phyloP scores from a whole-genome alignment of 2,329 filamentous ascomycete genomes.

The Delphinella strobiligena region DNA sequence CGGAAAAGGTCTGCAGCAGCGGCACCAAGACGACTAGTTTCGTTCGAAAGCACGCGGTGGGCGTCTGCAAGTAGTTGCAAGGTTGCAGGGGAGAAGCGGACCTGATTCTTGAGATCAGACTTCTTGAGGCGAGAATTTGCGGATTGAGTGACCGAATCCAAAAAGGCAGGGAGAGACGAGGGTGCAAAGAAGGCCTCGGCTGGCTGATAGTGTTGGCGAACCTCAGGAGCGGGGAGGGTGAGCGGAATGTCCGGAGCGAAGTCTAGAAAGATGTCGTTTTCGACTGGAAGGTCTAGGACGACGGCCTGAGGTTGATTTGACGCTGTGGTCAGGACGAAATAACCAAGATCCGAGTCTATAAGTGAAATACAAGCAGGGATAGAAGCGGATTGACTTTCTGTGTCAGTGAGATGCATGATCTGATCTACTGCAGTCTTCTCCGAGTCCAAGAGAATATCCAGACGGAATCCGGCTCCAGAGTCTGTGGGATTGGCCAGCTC shows the following conservation, averaged over 20 bases:
- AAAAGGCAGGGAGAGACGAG: slow-evolving; percentile 44
- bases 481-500: slow-evolving; percentile 42
- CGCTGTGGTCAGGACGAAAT: slow-evolving; percentile 41
- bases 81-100: slow-evolving; percentile 58
- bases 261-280: too few relatives aligned
- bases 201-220: slow-evolving; percentile 55
- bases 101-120: slow-evolving; percentile 51
- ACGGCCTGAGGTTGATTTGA: slow-evolving; percentile 38
- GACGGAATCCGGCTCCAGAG: slow-evolving; percentile 42
- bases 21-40: slow-evolving; percentile 55
- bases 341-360: slow-evolving; percentile 45
- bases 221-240: slow-evolving; percentile 37
- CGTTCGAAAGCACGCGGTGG: slow-evolving; percentile 57
- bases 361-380: slow-evolving; percentile 33
- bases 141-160: slow-evolving; percentile 41
- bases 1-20: slow-evolving; percentile 64
- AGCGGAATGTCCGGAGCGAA: too few relatives aligned
- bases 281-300: slow-evolving; percentile 35
- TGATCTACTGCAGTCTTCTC: slow-evolving; percentile 36
- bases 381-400: slow-evolving; percentile 27
- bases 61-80: slow-evolving; percentile 60
- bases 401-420: slow-evolving; percentile 26
- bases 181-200: slow-evolving; percentile 47
- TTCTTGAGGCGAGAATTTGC: slow-evolving; percentile 41
- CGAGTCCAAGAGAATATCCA: slow-evolving; percentile 43